These are phyloP conservation scores for Protomyces pachydermus DNA, from an alignment of 1,139 yeast genomes.

Conservation along the genomic window DNA sequence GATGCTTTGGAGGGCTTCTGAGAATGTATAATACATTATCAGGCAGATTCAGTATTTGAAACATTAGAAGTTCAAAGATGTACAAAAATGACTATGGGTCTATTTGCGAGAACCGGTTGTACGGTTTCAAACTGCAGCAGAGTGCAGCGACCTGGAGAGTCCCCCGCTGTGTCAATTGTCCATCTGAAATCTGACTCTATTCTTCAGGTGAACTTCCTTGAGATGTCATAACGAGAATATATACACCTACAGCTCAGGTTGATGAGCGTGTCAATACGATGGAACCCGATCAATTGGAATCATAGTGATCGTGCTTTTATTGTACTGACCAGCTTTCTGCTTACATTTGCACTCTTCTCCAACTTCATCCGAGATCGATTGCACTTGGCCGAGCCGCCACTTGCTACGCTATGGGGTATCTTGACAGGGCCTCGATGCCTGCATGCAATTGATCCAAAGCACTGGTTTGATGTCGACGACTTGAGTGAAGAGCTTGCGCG, in stretches of 20 bases:
- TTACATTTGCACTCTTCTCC: slow-evolving; percentile 15
- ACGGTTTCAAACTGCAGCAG: too few relatives aligned
- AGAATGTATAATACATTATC: too few relatives aligned
- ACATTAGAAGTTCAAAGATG: too few relatives aligned
- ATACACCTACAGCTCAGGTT: neutral
- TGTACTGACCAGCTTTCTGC: slow-evolving; percentile 7
- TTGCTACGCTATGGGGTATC: slow-evolving; percentile 19
- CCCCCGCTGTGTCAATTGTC: too few relatives aligned
- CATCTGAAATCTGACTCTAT: too few relatives aligned
- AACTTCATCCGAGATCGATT: slow-evolving; percentile 18
- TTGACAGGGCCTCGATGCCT: slow-evolving; percentile 13
- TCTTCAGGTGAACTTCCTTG: too few relatives aligned
- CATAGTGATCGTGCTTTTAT: slow-evolving; percentile 20
- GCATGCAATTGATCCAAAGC: slow-evolving; percentile 53
- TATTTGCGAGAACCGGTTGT: too few relatives aligned
- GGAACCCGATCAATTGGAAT: slow-evolving; percentile 15
- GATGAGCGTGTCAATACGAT: neutral
- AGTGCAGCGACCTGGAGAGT: too few relatives aligned
- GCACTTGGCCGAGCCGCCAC: slow-evolving; percentile 23
- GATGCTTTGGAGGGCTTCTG: neutral
- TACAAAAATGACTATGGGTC: too few relatives aligned
- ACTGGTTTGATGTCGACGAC: slow-evolving; percentile 58
- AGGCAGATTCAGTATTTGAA: too few relatives aligned
- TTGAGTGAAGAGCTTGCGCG: slow-evolving; percentile 21
- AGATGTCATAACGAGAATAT: neutral